A percentile compares a stretch with the other conserved stretches of the same genome.
These are phyloP conservation scores for Emydomyces testavorans DNA, from an alignment of 2,329 filamentous ascomycete genomes.

Conservation along the genomic window DNA sequence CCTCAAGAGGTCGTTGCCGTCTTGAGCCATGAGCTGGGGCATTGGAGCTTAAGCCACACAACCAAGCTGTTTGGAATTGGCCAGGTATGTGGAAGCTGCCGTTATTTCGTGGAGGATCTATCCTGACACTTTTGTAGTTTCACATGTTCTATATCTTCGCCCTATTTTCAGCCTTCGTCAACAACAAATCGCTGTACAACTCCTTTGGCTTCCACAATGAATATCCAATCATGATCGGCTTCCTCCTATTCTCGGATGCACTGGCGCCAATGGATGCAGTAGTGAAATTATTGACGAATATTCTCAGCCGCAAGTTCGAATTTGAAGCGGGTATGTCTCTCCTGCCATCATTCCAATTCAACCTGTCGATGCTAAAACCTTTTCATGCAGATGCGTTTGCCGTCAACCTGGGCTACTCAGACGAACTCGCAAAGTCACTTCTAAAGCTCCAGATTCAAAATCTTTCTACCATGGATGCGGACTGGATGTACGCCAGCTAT, in stretches of 20 bases:
- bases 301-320: conserved; percentile 86
- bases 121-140: conserved; percentile 43
- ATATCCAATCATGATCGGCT: conserved; percentile 89
- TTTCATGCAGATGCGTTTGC: conserved; percentile 62
- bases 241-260: conserved; percentile 96
- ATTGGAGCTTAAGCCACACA: conserved; percentile 94
- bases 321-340: conserved; percentile 65
- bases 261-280: conserved; percentile 87
- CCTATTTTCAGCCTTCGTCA: conserved; percentile 93
- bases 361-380: conserved; percentile 19
- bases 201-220: conserved; percentile 79
- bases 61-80: conserved; percentile 80
- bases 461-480: conserved; percentile 94
- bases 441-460: conserved; percentile 99
- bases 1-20: conserved; percentile 89
- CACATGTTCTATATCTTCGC: conserved; percentile 96
- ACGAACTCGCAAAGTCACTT: conserved; percentile 72
- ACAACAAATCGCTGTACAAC: conserved; percentile 81
- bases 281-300: conserved; percentile 90
- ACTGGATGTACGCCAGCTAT: conserved; percentile 97
- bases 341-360: neutral
- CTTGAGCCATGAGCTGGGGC: conserved; percentile 86
- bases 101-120: neutral
- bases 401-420: conserved; percentile 66
- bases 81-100: conserved; percentile 46